A percentile compares a stretch with the other conserved stretches of the same genome.
phyloP scores from a whole-genome alignment of 2,329 filamentous ascomycete species.

The Lecanicillium sp. region DNA sequence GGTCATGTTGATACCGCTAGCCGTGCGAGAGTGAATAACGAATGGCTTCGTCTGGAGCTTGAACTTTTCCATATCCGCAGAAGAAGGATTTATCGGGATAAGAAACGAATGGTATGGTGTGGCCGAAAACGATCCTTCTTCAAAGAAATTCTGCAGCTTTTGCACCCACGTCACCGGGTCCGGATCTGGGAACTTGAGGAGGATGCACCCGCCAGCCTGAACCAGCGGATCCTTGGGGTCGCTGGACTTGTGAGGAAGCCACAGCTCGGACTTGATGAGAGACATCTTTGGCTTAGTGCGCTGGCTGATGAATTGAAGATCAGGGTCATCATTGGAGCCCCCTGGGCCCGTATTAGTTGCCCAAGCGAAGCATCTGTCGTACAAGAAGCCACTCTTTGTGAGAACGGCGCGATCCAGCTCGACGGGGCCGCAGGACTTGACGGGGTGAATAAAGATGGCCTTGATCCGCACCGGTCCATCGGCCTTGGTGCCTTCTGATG shows the following conservation, averaged over 20 bases:
- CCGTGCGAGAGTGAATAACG: constrained; percentile 11
- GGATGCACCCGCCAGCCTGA: constrained; percentile 5
- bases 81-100: constrained; percentile 2
- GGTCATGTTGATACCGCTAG: constrained; percentile 11
- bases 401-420: constrained; percentile 16
- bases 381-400: constrained; percentile 16
- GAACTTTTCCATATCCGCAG: not conserved
- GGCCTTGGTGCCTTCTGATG: constrained; percentile 1
- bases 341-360: constrained; percentile 18
- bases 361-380: constrained; percentile 19
- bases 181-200: constrained; percentile 8
- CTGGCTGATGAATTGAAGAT: constrained; percentile 20
- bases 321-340: constrained; percentile 6
- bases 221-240: constrained; percentile 7
- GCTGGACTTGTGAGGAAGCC: constrained; percentile 7
- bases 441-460: constrained; percentile 18
- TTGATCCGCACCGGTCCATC: constrained; percentile 14
- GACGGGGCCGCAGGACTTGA: constrained; percentile 19
- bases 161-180: not conserved
- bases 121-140: not conserved
- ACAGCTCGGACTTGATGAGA: constrained; percentile 11
- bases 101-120: constrained; percentile 2
- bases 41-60: constrained; percentile 7
- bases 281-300: constrained; percentile 14
- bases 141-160: not conserved